Base-by-base conservation (phyloP, 352 stramenopile species). In the Globisporangium rhizosaccharum region DNA sequence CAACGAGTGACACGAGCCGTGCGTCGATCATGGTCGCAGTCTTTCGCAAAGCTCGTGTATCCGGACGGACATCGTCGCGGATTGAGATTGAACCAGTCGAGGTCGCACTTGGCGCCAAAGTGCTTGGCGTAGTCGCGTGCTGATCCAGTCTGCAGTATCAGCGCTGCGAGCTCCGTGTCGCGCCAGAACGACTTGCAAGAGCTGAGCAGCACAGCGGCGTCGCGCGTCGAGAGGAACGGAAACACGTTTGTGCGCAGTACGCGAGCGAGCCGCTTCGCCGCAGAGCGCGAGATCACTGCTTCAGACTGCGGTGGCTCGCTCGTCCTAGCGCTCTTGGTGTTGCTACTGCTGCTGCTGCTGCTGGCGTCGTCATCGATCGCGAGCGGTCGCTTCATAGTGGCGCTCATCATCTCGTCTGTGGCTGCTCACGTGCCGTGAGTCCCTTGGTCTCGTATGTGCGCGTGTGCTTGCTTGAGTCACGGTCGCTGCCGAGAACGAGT, bases 231-330 rank as follows among this genome's bases (percentile, higher is more conserved):
- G 23, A 17, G 46, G 46, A 30, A 57, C 53, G 28, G 26, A 46
- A 15, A 53, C 49, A 42, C 17, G 37, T 56, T 52, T 58, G 56
- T 53, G 26, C 30, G 51, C 6, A 51, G 53, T 52, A n/a, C 23
- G 10, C 17, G 26, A 52, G 33, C 9, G 49, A 26, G 48, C 64
- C 68, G 44, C 9, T 49, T 3, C 6, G 44, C 44, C 3, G 12
- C 17, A 20, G 12, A 45, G 17, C 12, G 39, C 39, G 17, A 33
- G 28, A 6, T 33, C 28, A 6, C 28, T 3, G 6, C 28, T 7
- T 6, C 28, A 3, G 28, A 4, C 14, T 45, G 14, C 39, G 15
- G 14, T 8, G 39, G 39, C 14, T 44, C 37, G 28, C 28, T 33
- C 2, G 28, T 33, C 28, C 28, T 33, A 3, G 28, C 28, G 28